Conservation (phyloP, 2,329 filamentous ascomycete species). For the Ophiostoma australiae region DNA sequence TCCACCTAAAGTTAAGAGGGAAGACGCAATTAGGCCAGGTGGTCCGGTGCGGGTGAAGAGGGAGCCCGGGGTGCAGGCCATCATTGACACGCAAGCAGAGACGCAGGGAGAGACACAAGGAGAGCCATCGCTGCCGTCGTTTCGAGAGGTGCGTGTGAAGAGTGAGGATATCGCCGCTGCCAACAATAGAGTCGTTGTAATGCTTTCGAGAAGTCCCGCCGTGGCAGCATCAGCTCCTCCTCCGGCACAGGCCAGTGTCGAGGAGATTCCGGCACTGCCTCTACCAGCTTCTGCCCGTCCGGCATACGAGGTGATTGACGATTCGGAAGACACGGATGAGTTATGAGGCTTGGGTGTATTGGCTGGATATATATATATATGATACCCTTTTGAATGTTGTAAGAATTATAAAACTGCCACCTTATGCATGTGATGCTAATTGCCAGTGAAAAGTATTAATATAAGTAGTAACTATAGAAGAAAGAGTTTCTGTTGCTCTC, state of each 20-base stretch:
- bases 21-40: background rate
- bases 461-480: background rate
- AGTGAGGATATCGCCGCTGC: background rate
- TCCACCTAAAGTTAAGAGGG: background rate
- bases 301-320: constrained; percentile 17
- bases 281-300: background rate
- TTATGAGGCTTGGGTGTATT: constrained; percentile 18
- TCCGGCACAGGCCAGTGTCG: background rate
- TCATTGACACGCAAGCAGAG: constrained; percentile 9
- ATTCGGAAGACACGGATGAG: constrained; percentile 27
- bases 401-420: background rate
- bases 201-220: constrained; percentile 22
- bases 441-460: background rate
- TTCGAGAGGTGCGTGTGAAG: constrained; percentile 12
- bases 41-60: constrained; percentile 6
- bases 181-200: constrained; percentile 1
- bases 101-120: constrained; percentile 16
- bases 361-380: background rate
- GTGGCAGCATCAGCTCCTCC: background rate
- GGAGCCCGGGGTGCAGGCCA: background rate
- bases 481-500: background rate
- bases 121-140: constrained; percentile 2
- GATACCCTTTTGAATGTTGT: constrained; percentile 21
- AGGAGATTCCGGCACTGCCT: background rate
- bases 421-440: background rate